phyloP scores from a whole-genome alignment of 306 rosid species.

The Rosa chinensis region DNA sequence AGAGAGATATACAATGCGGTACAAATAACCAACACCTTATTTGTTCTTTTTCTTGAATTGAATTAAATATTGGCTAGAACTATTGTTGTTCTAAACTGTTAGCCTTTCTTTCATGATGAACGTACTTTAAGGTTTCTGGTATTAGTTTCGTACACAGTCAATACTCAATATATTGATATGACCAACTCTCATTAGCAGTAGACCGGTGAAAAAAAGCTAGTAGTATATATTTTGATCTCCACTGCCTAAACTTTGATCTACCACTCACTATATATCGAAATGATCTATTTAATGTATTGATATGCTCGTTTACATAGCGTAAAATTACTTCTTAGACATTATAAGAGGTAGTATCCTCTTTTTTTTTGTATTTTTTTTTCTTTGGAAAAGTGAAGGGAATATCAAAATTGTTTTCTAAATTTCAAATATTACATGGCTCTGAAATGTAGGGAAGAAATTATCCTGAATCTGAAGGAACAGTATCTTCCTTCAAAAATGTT shows the following conservation, averaged over 20 bases:
- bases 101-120: not conserved
- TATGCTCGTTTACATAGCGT: not conserved
- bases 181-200: too few relatives aligned
- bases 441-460: constrained; percentile 3
- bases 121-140: not conserved
- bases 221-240: too few relatives aligned
- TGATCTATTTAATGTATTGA: too few relatives aligned
- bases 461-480: constrained; percentile 6
- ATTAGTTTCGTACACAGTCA: not conserved
- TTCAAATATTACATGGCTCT: not conserved
- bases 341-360: not conserved
- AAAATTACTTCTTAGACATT: too few relatives aligned
- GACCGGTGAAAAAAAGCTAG: too few relatives aligned
- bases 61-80: not conserved
- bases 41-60: not conserved
- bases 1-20: constrained; percentile 16
- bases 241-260: too few relatives aligned
- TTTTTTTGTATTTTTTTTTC: not conserved
- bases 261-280: too few relatives aligned
- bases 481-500: not conserved
- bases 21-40: not conserved
- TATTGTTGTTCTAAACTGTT: not conserved
- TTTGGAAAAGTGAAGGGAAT: not conserved
- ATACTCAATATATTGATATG: too few relatives aligned
- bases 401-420: not conserved